Base-by-base conservation (phyloP, 371 early-diverging fungal species). In the Paraphysoderma sedebokerense region DNA sequence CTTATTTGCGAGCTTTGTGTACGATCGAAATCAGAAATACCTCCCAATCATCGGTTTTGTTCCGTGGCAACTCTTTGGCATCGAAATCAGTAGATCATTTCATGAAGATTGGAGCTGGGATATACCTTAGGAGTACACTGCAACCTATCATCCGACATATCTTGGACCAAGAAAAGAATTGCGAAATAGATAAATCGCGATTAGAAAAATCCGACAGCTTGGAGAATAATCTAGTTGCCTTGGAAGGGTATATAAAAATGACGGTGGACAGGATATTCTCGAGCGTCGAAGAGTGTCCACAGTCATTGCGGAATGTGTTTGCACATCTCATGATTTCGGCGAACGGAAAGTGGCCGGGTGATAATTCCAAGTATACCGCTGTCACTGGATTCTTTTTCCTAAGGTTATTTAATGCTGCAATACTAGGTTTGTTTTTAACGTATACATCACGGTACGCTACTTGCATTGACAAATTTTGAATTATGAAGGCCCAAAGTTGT, bases 321-420 rank as follows among this genome's bases (percentile, higher is more conserved):
- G 17, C 13, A 24, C 23, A n/a, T 12, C 6, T 50, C 12, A 24
- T 12, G 19, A 11, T 20, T 0, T 1, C 3, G 19, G 50, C 41
- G 1, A 5, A 11, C 6, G 8, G 2, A 3, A 7, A 15, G 27
- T 53, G 40, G 38, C 49, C 49, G 0, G 29, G 20, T 29, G 30
- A 50, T 28, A 15, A 33, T n/a, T 19, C 28, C 9, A 13, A 2
- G 22, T 50, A 32, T 22, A 42, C 44, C 4, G 50, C 32, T 27
- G 53, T 53, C 26, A 15, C 40, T 12, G 46, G 38, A 9, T 53
- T 53, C 22, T 9, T 53, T 15, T 53, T 53, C 28, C 42, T 53
- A 34, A 39, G 53, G 5, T 36, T 53, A 11, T 49, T 53, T 28
- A 45, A 54, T 15, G 44, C 53, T 1, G 53, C 53, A 5, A 29